Conservation (phyloP, 345 rosid genomes). For the Melastoma malabathricum region DNA sequence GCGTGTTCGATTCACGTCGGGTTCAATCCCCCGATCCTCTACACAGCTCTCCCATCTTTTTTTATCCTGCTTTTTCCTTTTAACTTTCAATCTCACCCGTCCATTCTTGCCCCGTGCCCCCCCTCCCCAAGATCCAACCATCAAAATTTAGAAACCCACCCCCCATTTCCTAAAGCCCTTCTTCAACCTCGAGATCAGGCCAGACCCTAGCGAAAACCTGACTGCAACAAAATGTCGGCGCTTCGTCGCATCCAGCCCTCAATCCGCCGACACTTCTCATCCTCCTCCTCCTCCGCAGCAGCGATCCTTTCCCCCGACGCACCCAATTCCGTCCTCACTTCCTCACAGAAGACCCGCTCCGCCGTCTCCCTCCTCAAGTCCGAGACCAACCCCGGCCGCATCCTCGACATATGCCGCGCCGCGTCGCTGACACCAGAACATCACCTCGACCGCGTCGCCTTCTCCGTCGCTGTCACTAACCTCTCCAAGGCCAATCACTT, state of each 20-base stretch:
- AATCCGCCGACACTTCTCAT: conserved; percentile 10
- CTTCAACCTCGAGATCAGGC: too few relatives aligned
- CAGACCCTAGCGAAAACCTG: neutral
- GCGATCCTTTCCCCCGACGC: conserved; percentile 31
- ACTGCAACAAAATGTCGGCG: neutral
- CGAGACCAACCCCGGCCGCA: conserved; percentile 59
- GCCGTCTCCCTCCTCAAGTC: conserved; percentile 55
- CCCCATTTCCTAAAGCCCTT: too few relatives aligned
- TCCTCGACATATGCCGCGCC: conserved; percentile 72
- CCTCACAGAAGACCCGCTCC: conserved; percentile 47
- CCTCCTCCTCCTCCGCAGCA: conserved; percentile 15
- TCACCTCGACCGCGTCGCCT: conserved; percentile 49
- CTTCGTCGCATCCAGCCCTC: conserved; percentile 2
- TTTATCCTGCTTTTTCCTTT: neutral
- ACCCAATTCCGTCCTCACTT: conserved; percentile 29
- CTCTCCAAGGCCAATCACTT: conserved; percentile 40
- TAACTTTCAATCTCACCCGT: neutral
- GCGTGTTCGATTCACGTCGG: conserved; percentile 93
- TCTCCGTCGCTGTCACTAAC: conserved; percentile 55
- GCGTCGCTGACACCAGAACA: conserved; percentile 51
- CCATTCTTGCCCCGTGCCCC: neutral
- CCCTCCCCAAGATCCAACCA: neutral
- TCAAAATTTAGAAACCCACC: neutral
- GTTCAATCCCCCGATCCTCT: conserved; percentile 26
- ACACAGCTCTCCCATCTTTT: neutral